Base-by-base conservation (phyloP, 2,329 filamentous ascomycete species). In the Aureobasidium leucospermi region DNA sequence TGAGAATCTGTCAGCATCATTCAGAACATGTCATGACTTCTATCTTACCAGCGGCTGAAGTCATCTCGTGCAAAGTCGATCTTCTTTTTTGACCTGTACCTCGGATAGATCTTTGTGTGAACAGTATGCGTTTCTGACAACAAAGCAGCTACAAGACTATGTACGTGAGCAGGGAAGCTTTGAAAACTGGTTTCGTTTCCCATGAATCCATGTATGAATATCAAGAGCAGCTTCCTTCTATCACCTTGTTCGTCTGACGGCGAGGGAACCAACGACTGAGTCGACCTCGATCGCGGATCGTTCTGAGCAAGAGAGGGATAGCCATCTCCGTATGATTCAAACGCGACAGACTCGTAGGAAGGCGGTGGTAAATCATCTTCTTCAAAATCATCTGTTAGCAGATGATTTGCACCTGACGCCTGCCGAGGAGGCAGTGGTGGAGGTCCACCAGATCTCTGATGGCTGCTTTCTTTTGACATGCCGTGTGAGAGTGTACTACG, bases 181-280 rank as follows among this genome's bases (percentile, higher is more conserved):
- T 86, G 83, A 70, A 96, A 96, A 60, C 89, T 95, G 34, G 88
- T 87, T 71, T 94, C 89, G 61, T 89, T 87, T 55, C 92, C 91
- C 80, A 94, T 87, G 74, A 95, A 96, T 62, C 92, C 91, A 75
- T 96, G 92, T 59, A 96, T 85, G 70, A 91, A 96, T 57, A 96
- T 78, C 23, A 96, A 70, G 1, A 96, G 79, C 28, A 96, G 78
- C 29, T 78, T 81, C 52, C 84, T 75, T 28, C 73, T 70, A n/a
- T 71, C 70, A 51, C 64, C 61, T 42, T 68, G 65, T 42, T 67
- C 62, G 31, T 70, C 65, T 11, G 67, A 66, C 34, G 73, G 68
- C 3, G 60, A 59, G 28, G 76, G 76, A 4, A 72, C 65, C 7
- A 79, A 71, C 3, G 77, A 79, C 58, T 79, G 72, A 4, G 72